These are phyloP conservation scores for Hippophae tibetana DNA, from an alignment of 306 rosid species.

Conservation along the genomic window DNA sequence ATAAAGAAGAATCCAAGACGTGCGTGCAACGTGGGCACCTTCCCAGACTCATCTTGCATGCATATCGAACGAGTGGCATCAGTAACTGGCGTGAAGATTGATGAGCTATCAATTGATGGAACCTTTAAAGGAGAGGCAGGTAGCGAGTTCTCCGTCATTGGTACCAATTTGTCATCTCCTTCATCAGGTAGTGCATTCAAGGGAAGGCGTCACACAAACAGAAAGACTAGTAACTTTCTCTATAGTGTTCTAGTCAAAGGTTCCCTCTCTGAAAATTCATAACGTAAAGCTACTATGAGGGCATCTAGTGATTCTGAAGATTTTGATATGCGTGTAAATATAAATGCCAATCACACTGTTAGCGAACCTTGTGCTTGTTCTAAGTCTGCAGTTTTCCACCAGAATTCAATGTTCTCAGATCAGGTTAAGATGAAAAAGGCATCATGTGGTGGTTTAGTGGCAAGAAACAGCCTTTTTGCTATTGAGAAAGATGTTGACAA, in stretches of 20 bases:
- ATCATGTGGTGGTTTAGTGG: not conserved
- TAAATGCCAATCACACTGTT: not conserved
- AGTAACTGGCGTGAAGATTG: constrained; percentile 2
- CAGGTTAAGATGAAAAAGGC: not conserved
- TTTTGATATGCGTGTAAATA: constrained; percentile 13
- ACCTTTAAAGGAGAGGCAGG: constrained; percentile 5
- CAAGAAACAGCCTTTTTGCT: constrained; percentile 6
- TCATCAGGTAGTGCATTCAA: constrained; percentile 8
- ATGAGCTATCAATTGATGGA: constrained; percentile 10
- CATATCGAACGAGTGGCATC: constrained; percentile 13
- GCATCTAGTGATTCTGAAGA: constrained; percentile 10
- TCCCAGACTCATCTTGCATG: constrained; percentile 6
- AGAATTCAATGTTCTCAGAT: not conserved
- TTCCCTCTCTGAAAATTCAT: constrained; percentile 7
- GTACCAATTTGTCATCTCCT: constrained; percentile 8
- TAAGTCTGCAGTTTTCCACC: constrained; percentile 1
- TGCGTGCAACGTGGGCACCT: constrained; percentile 1
- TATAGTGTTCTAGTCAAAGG: constrained; percentile 1
- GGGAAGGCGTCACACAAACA: constrained; percentile 5
- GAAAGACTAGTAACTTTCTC: constrained; percentile 8
- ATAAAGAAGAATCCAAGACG: constrained; percentile 8
- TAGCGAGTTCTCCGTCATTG: not conserved
- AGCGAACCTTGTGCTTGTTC: constrained; percentile 3
- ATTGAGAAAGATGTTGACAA: constrained; percentile 1
- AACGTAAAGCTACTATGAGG: constrained; percentile 2